Evolutionary conservation across 2,329 filamentous ascomycete genomes (phyloP).

Genomic region (Ceratocystis smalleyi): DNA sequence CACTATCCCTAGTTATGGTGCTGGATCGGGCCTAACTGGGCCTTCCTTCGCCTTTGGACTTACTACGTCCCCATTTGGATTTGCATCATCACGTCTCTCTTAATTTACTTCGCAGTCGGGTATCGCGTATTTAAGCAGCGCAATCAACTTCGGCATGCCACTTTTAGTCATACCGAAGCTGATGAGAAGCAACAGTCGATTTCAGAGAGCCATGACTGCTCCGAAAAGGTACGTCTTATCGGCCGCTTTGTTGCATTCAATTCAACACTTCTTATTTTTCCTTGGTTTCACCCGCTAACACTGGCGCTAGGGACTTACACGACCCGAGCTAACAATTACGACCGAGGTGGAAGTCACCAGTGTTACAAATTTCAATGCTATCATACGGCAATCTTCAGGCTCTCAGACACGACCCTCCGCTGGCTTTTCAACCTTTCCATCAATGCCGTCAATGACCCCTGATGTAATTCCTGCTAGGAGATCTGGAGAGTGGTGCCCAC

Average conservation of each 20-base stretch:
- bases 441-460: not conserved
- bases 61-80: constrained; percentile 49
- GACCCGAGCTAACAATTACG: constrained; percentile 31
- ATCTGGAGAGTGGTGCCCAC: constrained; percentile 10
- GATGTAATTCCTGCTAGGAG: not conserved
- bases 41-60: constrained; percentile 41
- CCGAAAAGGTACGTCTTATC: constrained; percentile 23
- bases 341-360: constrained; percentile 29
- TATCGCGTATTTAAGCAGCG: constrained; percentile 44
- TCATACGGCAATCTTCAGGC: not conserved
- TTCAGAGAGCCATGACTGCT: constrained; percentile 22
- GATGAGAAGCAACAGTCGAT: constrained; percentile 19
- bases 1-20: constrained; percentile 38
- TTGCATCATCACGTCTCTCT: constrained; percentile 38
- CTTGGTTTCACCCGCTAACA: not conserved
- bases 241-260: not conserved
- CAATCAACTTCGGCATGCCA: constrained; percentile 38
- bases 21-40: constrained; percentile 42
- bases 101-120: constrained; percentile 42
- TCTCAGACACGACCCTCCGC: constrained; percentile 2
- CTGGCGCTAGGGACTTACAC: constrained; percentile 21
- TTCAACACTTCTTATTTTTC: not conserved
- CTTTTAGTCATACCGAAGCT: constrained; percentile 20
- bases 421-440: not conserved
- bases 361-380: constrained; percentile 5